Evolutionary conservation across 176 grass and related monocot genomes (phyloP).

Genomic region (Hordeum marinum): DNA sequence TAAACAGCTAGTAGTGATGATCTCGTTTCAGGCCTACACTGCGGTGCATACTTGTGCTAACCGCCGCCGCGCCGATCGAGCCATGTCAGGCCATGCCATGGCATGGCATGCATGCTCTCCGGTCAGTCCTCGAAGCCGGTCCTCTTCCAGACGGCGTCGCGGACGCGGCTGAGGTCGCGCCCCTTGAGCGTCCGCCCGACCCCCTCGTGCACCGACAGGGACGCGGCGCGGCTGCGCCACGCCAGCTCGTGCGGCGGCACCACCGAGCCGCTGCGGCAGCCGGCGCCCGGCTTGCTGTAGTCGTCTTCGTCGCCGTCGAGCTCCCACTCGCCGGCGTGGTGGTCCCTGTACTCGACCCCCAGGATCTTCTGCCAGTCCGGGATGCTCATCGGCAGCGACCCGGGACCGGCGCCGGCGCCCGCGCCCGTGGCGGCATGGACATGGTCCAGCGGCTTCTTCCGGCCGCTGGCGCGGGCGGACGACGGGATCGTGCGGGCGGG

Average conservation of each 20-base stretch:
- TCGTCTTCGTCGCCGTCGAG: constrained; percentile 25
- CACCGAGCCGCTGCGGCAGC: background rate
- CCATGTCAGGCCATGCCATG: background rate
- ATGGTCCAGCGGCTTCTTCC: constrained; percentile 22
- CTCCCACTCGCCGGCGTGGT: constrained; percentile 30
- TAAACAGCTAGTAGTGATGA: background rate
- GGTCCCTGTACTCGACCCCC: constrained; percentile 43
- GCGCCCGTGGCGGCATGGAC: too few relatives aligned
- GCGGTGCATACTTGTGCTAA: too few relatives aligned
- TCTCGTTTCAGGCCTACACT: background rate
- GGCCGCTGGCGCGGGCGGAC: background rate
- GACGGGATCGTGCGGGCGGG: constrained; percentile 22
- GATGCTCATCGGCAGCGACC: constrained; percentile 74
- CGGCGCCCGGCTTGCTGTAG: background rate
- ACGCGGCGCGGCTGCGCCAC: constrained; percentile 53
- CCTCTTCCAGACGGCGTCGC: constrained; percentile 92
- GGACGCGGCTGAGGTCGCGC: constrained; percentile 81
- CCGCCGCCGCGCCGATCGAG: background rate
- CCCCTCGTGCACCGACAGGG: constrained; percentile 88
- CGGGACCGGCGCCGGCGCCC: background rate
- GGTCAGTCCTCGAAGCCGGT: constrained; percentile 85
- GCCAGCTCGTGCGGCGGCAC: constrained; percentile 88
- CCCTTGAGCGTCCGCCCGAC: constrained; percentile 90
- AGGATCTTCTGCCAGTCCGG: constrained; percentile 96
- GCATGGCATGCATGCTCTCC: background rate